A percentile compares a stretch with the other conserved stretches of the same genome.
Conservation (phyloP, 192 early-diverging fungal species). For the Linderina pennispora region DNA sequence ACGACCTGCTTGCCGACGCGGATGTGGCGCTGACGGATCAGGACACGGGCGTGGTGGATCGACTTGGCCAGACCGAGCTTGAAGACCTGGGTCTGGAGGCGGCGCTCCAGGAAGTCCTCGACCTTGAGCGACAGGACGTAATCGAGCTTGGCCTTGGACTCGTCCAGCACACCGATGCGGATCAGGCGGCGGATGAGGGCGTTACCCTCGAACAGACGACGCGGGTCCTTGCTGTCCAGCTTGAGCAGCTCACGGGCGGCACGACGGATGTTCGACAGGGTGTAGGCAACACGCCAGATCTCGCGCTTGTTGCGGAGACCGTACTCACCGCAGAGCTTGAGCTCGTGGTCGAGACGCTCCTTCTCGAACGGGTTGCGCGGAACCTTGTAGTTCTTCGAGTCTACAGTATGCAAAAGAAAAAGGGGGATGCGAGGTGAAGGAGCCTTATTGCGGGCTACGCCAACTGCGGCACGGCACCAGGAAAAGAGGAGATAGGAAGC, state of each 20-base stretch:
- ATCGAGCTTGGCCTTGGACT: slow-evolving; percentile 97
- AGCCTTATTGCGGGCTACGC: too few species aligned
- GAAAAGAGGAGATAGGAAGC: too few species aligned
- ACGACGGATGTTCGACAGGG: slow-evolving; percentile 99
- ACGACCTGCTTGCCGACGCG: slow-evolving; percentile 97
- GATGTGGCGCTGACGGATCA: slow-evolving; percentile 98
- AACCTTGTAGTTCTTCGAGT: slow-evolving; percentile 88
- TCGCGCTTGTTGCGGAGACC: slow-evolving; percentile 99
- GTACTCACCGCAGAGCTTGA: slow-evolving; percentile 95
- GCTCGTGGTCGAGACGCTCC: slow-evolving; percentile 91
- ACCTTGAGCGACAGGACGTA: slow-evolving; percentile 97
- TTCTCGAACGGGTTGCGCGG: slow-evolving; percentile 95
- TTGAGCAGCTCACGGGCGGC: slow-evolving; percentile 99
- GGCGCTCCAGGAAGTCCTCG: slow-evolving; percentile 98
- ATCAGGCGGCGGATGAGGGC: slow-evolving; percentile 98
- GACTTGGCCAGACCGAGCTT: slow-evolving; percentile 96
- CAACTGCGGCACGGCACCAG: too few species aligned
- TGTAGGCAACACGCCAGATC: slow-evolving; percentile 95
- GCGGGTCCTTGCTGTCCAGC: slow-evolving; percentile 92
- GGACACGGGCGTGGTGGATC: slow-evolving; percentile 97
- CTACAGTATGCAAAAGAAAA: slow-evolving; percentile 38
- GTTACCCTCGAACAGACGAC: slow-evolving; percentile 99
- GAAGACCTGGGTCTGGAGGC: slow-evolving; percentile 99
- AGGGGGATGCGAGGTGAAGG: slow-evolving; percentile 15
- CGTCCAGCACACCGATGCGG: slow-evolving; percentile 96